Evolutionary conservation across 768 basidiomycete genomes (phyloP).

Genomic region (Chalciporus piperatus): DNA sequence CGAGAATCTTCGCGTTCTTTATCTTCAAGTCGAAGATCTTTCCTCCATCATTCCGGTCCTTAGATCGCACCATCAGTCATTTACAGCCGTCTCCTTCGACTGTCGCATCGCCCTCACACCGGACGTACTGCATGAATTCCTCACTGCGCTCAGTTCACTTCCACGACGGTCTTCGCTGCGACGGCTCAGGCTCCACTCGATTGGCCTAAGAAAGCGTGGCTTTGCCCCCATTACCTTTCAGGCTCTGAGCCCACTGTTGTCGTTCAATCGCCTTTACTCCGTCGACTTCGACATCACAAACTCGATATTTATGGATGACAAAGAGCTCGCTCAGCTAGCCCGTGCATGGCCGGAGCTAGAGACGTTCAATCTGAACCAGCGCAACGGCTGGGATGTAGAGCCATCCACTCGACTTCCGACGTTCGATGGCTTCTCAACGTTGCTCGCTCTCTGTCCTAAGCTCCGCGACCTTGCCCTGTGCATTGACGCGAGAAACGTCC

Average conservation of each 20-base stretch:
- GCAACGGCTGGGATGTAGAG: background rate
- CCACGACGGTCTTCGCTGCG: background rate
- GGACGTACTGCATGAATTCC: constrained; percentile 3
- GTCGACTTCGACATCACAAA: background rate
- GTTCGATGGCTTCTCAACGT: constrained; percentile 2
- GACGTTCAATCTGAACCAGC: background rate
- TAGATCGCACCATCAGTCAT: constrained; percentile 4
- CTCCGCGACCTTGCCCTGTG: background rate
- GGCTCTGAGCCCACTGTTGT: constrained; percentile 1
- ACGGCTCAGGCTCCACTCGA: background rate
- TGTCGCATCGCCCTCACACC: background rate
- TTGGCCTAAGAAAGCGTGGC: background rate
- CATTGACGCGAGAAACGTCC: constrained; percentile 3
- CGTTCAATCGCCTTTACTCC: background rate
- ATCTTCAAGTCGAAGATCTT: background rate
- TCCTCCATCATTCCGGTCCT: constrained; percentile 8
- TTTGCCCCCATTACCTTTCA: background rate
- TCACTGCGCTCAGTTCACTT: background rate
- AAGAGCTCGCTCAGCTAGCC: background rate
- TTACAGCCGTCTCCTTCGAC: constrained; percentile 2
- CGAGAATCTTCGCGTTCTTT: constrained; percentile 6
- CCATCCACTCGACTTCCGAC: background rate
- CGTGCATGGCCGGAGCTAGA: constrained; percentile 6
- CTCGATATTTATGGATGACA: constrained; percentile 6
- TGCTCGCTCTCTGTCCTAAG: background rate